A percentile compares a stretch with the other conserved stretches of the same genome.
phyloP scores from a whole-genome alignment of 257 asterid genomes.

The Agastache rugosa region DNA sequence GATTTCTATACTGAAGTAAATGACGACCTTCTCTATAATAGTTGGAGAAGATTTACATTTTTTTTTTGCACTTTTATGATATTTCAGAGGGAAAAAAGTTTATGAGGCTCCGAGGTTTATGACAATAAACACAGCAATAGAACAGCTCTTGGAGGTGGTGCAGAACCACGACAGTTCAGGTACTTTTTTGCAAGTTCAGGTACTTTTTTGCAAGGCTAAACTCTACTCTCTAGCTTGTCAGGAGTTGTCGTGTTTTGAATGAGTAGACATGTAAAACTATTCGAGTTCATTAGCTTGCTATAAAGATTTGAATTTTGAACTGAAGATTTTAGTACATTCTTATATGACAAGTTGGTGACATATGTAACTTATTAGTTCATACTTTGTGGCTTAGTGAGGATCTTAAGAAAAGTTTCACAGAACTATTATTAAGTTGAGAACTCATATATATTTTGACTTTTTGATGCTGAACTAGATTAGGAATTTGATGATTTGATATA shows the following conservation, averaged over 20 bases:
- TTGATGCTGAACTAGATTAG: not conserved
- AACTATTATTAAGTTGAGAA: no score
- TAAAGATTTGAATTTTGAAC: not conserved
- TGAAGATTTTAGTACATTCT: not conserved
- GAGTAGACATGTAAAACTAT: not conserved
- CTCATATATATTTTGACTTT: not conserved
- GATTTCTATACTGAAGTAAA: not conserved
- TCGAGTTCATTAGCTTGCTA: not conserved
- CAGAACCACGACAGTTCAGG: conserved; percentile 63
- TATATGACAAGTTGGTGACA: not conserved
- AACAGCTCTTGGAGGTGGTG: conserved; percentile 92
- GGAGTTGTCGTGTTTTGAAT: conserved; percentile 3
- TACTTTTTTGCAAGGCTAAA: conserved; percentile 30
- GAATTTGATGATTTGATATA: no score
- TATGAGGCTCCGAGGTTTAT: conserved; percentile 90
- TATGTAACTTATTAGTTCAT: not conserved
- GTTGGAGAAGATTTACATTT: conserved; percentile 16
- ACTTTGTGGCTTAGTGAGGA: conserved; percentile 6
- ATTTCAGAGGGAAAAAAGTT: conserved; percentile 75
- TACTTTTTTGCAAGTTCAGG: conserved; percentile 72
- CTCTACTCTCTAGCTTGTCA: no score
- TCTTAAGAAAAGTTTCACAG: not conserved
- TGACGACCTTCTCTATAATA: conserved; percentile 12
- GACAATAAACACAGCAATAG: conserved; percentile 84
- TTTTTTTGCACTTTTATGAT: not conserved